phyloP scores from a whole-genome alignment of 2,329 filamentous ascomycete species.

The Penicillium griseofulvum region DNA sequence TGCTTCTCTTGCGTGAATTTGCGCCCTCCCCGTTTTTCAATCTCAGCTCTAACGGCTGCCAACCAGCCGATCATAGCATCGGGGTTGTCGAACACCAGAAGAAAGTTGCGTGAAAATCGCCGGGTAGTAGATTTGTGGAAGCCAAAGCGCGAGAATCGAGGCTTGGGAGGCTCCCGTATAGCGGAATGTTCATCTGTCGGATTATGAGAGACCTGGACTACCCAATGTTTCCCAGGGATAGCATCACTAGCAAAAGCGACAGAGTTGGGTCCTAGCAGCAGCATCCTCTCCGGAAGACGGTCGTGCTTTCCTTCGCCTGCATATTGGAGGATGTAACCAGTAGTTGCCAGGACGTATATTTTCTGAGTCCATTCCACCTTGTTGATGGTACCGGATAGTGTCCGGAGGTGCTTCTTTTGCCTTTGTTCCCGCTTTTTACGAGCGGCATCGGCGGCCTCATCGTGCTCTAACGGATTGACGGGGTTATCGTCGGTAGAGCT shows the following conservation, averaged over 20 bases:
- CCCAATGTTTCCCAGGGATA: constrained; percentile 50
- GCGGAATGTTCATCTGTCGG: constrained; percentile 29
- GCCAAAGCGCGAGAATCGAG: constrained; percentile 41
- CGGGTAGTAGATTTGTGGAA: constrained; percentile 36
- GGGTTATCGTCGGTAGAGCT: constrained; percentile 15
- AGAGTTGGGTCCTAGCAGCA: constrained; percentile 46
- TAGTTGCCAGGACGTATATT: constrained; percentile 45
- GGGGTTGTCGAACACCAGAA: constrained; percentile 45
- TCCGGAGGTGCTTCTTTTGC: constrained; percentile 37
- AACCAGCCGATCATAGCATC: constrained; percentile 49
- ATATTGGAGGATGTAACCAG: constrained; percentile 49
- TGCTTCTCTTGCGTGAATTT: constrained; percentile 42
- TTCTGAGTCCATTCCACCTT: constrained; percentile 46
- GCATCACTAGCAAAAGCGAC: constrained; percentile 51
- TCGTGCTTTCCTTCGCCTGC: constrained; percentile 45
- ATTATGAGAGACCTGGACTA: constrained; percentile 46
- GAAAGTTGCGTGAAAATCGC: constrained; percentile 39
- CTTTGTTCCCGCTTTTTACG: constrained; percentile 37
- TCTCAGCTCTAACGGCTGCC: constrained; percentile 44
- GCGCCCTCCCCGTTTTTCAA: constrained; percentile 47
- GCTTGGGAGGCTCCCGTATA: constrained; percentile 31
- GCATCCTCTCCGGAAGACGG: constrained; percentile 48
- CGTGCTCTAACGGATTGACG: constrained; percentile 12
- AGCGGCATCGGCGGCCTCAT: constrained; percentile 19
- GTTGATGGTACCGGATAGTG: constrained; percentile 37